These are phyloP conservation scores for Dactylella cylindrospora DNA, from an alignment of 2,329 filamentous ascomycete genomes.

Conservation along the genomic window DNA sequence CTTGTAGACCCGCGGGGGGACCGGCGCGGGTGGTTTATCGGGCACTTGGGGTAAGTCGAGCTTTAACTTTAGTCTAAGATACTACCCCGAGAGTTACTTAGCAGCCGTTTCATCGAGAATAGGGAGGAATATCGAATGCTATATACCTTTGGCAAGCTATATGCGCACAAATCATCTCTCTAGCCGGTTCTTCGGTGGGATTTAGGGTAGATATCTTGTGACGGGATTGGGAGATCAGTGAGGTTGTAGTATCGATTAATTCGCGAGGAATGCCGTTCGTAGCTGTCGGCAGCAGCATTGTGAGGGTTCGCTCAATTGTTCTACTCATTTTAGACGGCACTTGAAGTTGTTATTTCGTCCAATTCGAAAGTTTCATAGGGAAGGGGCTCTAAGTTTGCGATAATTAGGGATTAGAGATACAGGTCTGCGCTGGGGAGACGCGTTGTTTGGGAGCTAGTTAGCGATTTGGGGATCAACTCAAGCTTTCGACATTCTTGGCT, in stretches of 20 bases:
- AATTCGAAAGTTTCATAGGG: too few species aligned
- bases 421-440: too few species aligned
- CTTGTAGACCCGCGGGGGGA: constrained; percentile 26
- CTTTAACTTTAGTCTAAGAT: constrained; percentile 25
- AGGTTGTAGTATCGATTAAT: constrained; percentile 97
- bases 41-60: constrained; percentile 28
- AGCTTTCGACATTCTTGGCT: too few species aligned
- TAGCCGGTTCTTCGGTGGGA: constrained; percentile 82
- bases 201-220: constrained; percentile 75
- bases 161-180: constrained; percentile 80
- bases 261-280: constrained; percentile 91
- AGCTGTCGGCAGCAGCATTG: constrained; percentile 84
- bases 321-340: constrained; percentile 45
- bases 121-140: background rate
- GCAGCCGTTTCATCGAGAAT: too few species aligned
- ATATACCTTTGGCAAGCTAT: constrained; percentile 80
- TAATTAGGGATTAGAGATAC: too few species aligned
- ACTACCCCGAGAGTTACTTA: too few species aligned
- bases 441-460: too few species aligned
- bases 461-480: too few species aligned
- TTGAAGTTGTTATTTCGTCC: too few species aligned
- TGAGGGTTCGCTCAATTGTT: constrained; percentile 59
- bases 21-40: constrained; percentile 24
- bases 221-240: constrained; percentile 89
- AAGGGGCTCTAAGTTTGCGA: too few species aligned